Evolutionary conservation across 345 rosid species (phyloP), one percentile per base, ranked within the genome.

Genomic region (Euphorbia pulcherrima): DNA sequence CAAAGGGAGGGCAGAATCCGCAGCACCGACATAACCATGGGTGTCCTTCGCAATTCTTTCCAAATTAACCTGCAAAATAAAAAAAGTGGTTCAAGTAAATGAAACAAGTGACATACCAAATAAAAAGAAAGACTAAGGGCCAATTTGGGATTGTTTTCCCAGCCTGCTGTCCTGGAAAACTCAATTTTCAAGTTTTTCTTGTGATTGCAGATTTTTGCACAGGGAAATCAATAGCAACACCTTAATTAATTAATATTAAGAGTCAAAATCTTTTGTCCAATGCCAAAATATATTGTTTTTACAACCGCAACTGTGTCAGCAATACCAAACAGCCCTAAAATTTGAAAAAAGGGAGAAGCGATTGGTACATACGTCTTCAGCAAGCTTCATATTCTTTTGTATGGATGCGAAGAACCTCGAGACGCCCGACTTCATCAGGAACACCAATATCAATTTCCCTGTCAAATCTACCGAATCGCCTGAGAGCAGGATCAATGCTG

Each of bases 11-110:
- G 97, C 55, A 93, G 89, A 74, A n/a, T n/a, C n/a, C n/a, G 90
- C 98, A 76, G 97, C 96, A 76, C 97, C 98, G 79, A 93, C 98
- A 81, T 88, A 93, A 46, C 98, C 98, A 76, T 93, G 98, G 1
- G 97, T 90, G 69, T 90, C 87, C 80, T 90, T 89, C n/a, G 94
- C 69, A 65, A 93, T 93, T 78, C 84, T 90, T 79, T 93, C 98
- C 48, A 93, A 66, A 82, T 93, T 97, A 39, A 90, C 98, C 96
- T 92, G 80, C 62, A 77, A 39, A 17, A 62, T 21, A 53, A 2
- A 68, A 68, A 8, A n/a, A 29, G 20, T 33, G 21, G 9, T 28
- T 16, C 11, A 40, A 29, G 12, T 41, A 17, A 12, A 17, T 14
- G 21, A 57, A 59, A 14, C 41, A 0, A 35, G 10, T 1, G 44